Evolutionary conservation across 768 basidiomycete genomes (phyloP).

Genomic region (Lactarius indigo): DNA sequence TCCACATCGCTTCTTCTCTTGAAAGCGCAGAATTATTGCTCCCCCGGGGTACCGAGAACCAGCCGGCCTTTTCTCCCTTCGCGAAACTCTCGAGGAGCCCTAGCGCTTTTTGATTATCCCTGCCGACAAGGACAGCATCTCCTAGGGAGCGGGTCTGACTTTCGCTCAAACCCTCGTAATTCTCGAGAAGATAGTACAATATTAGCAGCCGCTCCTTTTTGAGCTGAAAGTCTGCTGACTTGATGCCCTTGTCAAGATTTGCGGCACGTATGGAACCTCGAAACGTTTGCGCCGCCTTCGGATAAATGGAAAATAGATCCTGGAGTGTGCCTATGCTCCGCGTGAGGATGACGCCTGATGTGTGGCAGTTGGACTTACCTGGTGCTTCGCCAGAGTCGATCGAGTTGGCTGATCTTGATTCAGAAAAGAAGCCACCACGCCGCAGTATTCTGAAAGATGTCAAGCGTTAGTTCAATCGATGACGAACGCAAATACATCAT

Average conservation of each 20-base stretch:
- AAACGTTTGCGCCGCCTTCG: background rate
- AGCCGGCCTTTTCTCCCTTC: background rate
- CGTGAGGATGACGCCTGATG: background rate
- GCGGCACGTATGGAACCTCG: background rate
- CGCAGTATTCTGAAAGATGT: background rate
- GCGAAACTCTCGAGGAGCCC: background rate
- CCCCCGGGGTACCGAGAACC: too few species aligned
- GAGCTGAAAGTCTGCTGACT: background rate
- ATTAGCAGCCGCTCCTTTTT: background rate
- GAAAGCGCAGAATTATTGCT: background rate
- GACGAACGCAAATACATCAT: background rate
- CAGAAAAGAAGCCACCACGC: background rate
- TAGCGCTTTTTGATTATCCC: background rate
- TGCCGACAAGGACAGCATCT: background rate
- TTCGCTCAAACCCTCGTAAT: background rate
- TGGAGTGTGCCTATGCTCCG: background rate
- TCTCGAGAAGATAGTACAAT: background rate
- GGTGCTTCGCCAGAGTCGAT: background rate
- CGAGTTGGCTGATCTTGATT: background rate
- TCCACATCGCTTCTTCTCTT: background rate
- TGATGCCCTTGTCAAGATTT: background rate
- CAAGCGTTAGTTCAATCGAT: too few species aligned
- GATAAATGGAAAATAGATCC: background rate
- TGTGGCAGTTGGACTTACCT: background rate
- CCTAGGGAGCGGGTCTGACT: background rate